Evolutionary conservation across 768 basidiomycete species (phyloP), one percentile per base, ranked within the genome.

Genomic region (Leccinum incarnatum): DNA sequence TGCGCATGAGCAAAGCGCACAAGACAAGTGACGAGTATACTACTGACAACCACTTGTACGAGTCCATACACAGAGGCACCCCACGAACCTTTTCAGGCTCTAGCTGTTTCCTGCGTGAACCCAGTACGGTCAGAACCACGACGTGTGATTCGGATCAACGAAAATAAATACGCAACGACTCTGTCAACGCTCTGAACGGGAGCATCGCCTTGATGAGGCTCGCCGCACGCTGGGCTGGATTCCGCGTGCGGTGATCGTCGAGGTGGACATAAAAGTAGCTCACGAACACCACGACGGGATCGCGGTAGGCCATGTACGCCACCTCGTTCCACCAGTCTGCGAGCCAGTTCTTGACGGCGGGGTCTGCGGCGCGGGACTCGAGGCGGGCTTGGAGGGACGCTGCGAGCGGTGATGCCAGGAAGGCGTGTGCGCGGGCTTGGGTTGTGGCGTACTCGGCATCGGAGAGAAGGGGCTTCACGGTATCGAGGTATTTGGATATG

Each of bases 241-340:
- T 75, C 29, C 77, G 79, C 50, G 78, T 72, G 23, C 74, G 69
- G 48, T 68, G 76, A 67, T 94, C 91, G 57, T 88, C 83, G 48
- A 86, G 71, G 72, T 98, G 95, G 9, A 95, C 83, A 72, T 92
- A 99, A 77, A 89, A 98, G 78, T 99, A 99, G 81, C 88, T 93
- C 67, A 95, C 93, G 63, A 86, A 90, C 14, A 95, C 90, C 30
- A 95, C 88, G 51, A 97, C 91, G 2, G 95, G 87, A 66, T 96
- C 95, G 51, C 92, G 82, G 69, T 91, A 92, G 6, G 78, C 88
- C 88, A 93, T 87, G 71, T 91, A 92, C 17, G 95, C 95, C 5
- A 73, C 83, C 36, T 97, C 93, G 74, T 98, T 95, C 96, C 96
- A 99, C 97, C 97, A 99, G 53, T 96, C 93, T 50, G 83, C 82